These are phyloP conservation scores for Cerioporus squamosus DNA, from an alignment of 1,284 basidiomycete genomes.

Conservation along the genomic window DNA sequence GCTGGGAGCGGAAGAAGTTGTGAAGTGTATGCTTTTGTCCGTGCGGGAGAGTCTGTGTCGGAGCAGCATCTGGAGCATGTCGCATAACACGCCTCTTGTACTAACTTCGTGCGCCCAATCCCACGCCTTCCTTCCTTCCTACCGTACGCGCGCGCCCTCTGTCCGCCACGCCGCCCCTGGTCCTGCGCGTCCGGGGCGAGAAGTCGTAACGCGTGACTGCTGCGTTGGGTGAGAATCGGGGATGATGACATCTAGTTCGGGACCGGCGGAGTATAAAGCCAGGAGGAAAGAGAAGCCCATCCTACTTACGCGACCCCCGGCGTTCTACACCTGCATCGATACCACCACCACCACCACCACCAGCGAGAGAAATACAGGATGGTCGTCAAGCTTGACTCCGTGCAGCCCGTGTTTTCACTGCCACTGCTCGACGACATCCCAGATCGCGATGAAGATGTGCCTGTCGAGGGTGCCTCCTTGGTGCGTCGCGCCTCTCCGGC, in stretches of 20 bases:
- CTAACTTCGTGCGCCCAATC: conserved; percentile 6
- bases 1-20: conserved; percentile 75
- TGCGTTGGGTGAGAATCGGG: no score
- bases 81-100: not conserved
- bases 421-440: conserved; percentile 46
- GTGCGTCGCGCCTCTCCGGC: conserved; percentile 27
- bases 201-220: no score
- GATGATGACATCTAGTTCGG: no score
- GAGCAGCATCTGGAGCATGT: conserved; percentile 1
- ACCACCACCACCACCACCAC: not conserved
- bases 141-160: conserved; percentile 5
- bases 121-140: conserved; percentile 7
- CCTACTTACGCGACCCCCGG: no score
- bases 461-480: conserved; percentile 44
- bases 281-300: no score
- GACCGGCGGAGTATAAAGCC: no score
- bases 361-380: conserved; percentile 28
- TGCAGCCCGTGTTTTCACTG: conserved; percentile 45
- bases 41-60: not conserved
- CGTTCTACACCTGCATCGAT: no score
- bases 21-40: conserved; percentile 42
- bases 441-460: conserved; percentile 56
- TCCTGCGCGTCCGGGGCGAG: no score
- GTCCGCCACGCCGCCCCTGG: no score
- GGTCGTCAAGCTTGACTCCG: conserved; percentile 46